Evolutionary conservation across 805 yeast genomes (phyloP).

Genomic region (Candida ortonii): DNA sequence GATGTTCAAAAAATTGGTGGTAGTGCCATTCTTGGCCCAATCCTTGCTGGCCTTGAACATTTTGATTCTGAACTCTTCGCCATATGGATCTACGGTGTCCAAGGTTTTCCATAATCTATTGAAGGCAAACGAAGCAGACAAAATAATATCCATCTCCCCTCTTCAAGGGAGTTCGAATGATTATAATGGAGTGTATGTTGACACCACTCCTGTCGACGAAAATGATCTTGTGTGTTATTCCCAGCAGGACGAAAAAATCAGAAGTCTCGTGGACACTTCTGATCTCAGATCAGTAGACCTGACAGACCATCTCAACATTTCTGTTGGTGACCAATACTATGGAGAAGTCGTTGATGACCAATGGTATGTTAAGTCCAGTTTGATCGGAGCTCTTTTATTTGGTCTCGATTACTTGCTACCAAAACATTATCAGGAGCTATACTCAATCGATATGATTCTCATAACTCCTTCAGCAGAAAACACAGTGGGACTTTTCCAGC

Average conservation of each 20-base stretch:
- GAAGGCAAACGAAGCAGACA: constrained; percentile 8
- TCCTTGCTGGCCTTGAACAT: constrained; percentile 24
- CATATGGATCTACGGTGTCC: constrained; percentile 23
- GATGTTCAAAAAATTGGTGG: too few species aligned
- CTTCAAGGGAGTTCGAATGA: constrained; percentile 7
- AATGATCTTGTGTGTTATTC: constrained; percentile 10
- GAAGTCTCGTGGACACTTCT: constrained; percentile 4
- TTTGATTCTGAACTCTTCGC: constrained; percentile 20
- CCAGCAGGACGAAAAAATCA: constrained; percentile 4
- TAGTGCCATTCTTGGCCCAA: too few species aligned
- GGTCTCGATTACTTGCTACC: constrained; percentile 44
- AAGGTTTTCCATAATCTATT: constrained; percentile 21
- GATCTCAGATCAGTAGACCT: constrained; percentile 5
- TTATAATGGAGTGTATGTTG: constrained; percentile 11
- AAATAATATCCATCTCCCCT: constrained; percentile 25
- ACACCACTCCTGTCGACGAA: constrained; percentile 12
- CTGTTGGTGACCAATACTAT: constrained; percentile 22
- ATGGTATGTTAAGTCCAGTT: constrained; percentile 50
- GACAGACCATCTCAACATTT: constrained; percentile 10
- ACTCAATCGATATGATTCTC: constrained; percentile 42
- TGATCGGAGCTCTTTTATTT: constrained; percentile 42
- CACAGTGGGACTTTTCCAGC: constrained; percentile 37
- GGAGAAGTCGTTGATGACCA: constrained; percentile 21
- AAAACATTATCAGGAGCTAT: constrained; percentile 32
- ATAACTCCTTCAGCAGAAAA: constrained; percentile 47